A percentile compares a stretch with the other conserved stretches of the same genome.
Evolutionary conservation across 306 rosid genomes (phyloP).

Genomic region (Pterocarpus macrocarpus): DNA sequence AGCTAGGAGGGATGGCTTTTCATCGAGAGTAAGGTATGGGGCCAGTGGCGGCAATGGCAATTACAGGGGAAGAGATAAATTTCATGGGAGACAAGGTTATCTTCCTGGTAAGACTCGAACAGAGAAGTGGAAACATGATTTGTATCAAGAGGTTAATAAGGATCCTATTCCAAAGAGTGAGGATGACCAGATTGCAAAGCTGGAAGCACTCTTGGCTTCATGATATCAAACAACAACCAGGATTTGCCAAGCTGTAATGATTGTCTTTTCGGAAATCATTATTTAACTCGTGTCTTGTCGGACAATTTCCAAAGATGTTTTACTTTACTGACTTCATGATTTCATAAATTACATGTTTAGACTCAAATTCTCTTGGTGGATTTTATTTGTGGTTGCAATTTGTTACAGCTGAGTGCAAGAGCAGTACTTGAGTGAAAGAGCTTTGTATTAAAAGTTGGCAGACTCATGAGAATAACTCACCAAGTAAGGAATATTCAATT

Average conservation of each 20-base stretch:
- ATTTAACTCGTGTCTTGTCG: conserved; percentile 21
- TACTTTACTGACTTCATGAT: conserved; percentile 20
- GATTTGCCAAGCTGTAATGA: conserved; percentile 15
- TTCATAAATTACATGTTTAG: conserved; percentile 34
- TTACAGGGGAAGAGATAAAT: conserved; percentile 73
- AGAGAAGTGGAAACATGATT: conserved; percentile 94
- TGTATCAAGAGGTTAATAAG: conserved; percentile 78
- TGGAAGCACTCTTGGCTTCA: conserved; percentile 87
- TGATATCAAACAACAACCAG: conserved; percentile 50
- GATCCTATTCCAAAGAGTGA: conserved; percentile 85
- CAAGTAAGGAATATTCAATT: neutral
- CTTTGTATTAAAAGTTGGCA: neutral
- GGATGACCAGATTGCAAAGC: conserved; percentile 92
- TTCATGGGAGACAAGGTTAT: conserved; percentile 63
- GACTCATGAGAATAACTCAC: neutral
- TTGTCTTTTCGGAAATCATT: neutral
- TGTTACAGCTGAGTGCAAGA: neutral
- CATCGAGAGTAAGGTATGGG: conserved; percentile 68
- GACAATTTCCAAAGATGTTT: conserved; percentile 39
- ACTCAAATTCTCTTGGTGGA: neutral
- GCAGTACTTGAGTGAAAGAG: neutral
- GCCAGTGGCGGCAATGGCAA: conserved; percentile 54
- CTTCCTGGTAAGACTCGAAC: conserved; percentile 53
- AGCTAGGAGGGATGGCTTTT: conserved; percentile 61
- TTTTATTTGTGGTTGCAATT: neutral